Base-by-base conservation (phyloP, 768 basidiomycete species). In the Coprinellus aureogranulatus region DNA sequence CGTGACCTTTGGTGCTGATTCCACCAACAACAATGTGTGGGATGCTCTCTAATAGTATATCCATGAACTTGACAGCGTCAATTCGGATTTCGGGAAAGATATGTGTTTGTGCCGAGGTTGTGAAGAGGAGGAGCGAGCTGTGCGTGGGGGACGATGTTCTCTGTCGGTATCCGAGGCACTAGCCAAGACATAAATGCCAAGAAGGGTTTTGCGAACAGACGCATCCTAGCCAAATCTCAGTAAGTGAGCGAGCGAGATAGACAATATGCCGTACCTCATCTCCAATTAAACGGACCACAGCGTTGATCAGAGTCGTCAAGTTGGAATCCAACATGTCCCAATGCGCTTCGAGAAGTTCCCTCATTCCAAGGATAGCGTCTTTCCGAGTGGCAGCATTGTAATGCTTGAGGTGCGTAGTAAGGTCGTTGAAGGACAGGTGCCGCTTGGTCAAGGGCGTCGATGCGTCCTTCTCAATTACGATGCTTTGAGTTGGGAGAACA, bases 1-100 rank as follows among this genome's bases (percentile, higher is more conserved):
- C 47, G 47, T 45, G 52, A 37, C 57, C 26, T 53, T 44, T 28
- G 51, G 51, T 27, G 31, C 23, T 22, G 31, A 52, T 39, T 22
- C 31, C 50, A 23, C 34, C 22, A 2, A 52, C 50, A 3, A 94
- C 84, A 8, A 79, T 73, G 41, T 79, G 77, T 10, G 94, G 93
- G 3, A 89, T 82, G 58, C 77, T 65, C 37, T 88, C 84, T 3
- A 97, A 77, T 40, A 93, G 78, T 23, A 95, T 67, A 64, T 90
- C 82, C 42, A 98, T 71, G 62, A 93, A 84, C 12, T 87, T 85
- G 54, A 96, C 79, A 2, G 93, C 92, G 66, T 98, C 95, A 39
- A 98, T 81, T 16, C 94, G 83, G 59, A 98, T 93, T 70, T 96
- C 93, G 22, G 94, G 94, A 69, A 94, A 97, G 47, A 98, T 96